Evolutionary conservation across 129 eudicot genomes (phyloP).

Genomic region (Escallonia herrerae): DNA sequence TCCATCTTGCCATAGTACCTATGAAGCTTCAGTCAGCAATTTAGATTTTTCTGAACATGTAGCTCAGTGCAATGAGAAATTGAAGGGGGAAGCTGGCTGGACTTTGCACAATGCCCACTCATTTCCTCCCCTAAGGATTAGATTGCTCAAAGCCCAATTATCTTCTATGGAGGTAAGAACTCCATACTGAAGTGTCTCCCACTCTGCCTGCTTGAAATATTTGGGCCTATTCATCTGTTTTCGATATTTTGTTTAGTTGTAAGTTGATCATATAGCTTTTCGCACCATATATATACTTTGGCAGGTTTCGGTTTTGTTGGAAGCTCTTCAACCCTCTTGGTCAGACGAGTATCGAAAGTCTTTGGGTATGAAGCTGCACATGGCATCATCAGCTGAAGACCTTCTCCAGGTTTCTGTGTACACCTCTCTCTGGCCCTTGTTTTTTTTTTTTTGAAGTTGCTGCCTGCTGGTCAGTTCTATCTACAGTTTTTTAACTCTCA

Average conservation of each 20-base stretch:
- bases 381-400: slow-evolving; percentile 51
- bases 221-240: not conserved
- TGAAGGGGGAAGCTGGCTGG: slow-evolving; percentile 18
- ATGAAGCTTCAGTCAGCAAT: slow-evolving; percentile 7
- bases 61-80: slow-evolving; percentile 34
- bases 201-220: too few relatives aligned
- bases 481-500: not conserved
- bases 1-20: slow-evolving; percentile 39
- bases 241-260: not conserved
- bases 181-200: too few relatives aligned
- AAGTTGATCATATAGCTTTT: too few relatives aligned
- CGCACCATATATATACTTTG: not conserved
- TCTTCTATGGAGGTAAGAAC: slow-evolving; percentile 61
- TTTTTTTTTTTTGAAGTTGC: not conserved
- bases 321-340: slow-evolving; percentile 73
- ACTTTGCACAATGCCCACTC: slow-evolving; percentile 17
- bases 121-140: slow-evolving; percentile 39
- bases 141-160: slow-evolving; percentile 60
- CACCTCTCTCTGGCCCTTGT: not conserved
- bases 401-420: slow-evolving; percentile 61
- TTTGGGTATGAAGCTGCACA: slow-evolving; percentile 66
- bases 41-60: slow-evolving; percentile 34
- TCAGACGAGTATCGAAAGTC: slow-evolving; percentile 53
- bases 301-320: slow-evolving; percentile 65
- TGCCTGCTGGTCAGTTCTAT: not conserved